These are phyloP conservation scores for Syzygium jambos DNA, from an alignment of 345 rosid genomes.

Conservation along the genomic window DNA sequence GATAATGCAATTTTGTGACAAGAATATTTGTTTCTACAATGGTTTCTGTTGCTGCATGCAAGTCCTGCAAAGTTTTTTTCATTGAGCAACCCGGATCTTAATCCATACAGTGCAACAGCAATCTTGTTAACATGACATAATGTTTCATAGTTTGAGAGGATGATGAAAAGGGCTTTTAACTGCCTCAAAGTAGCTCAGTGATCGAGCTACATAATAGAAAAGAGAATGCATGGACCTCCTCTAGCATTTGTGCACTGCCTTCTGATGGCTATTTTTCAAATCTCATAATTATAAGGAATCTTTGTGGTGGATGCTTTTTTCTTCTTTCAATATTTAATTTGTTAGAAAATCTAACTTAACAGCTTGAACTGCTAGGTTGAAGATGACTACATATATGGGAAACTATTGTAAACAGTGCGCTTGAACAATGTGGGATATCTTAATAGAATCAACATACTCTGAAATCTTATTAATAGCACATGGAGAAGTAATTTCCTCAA, in stretches of 20 bases:
- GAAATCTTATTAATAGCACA: neutral
- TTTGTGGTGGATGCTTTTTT: neutral
- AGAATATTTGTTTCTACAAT: neutral
- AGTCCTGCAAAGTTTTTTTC: neutral
- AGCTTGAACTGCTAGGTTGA: neutral
- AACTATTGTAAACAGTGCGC: neutral
- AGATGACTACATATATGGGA: neutral
- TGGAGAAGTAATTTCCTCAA: neutral
- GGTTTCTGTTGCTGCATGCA: neutral
- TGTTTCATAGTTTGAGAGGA: neutral
- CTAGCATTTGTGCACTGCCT: neutral
- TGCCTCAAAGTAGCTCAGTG: neutral
- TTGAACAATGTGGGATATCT: neutral
- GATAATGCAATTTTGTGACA: neutral
- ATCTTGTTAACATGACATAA: neutral
- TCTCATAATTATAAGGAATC: neutral
- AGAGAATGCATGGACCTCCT: neutral
- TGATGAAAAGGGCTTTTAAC: neutral
- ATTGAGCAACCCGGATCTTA: neutral
- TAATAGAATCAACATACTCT: neutral
- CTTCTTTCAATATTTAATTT: neutral
- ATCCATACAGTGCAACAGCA: neutral
- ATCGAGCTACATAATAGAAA: neutral
- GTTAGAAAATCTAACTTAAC: neutral
- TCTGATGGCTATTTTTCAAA: neutral